A percentile compares a stretch with the other conserved stretches of the same genome.
Conservation (phyloP, 345 rosid species). For the Eutrema heterophyllum region DNA sequence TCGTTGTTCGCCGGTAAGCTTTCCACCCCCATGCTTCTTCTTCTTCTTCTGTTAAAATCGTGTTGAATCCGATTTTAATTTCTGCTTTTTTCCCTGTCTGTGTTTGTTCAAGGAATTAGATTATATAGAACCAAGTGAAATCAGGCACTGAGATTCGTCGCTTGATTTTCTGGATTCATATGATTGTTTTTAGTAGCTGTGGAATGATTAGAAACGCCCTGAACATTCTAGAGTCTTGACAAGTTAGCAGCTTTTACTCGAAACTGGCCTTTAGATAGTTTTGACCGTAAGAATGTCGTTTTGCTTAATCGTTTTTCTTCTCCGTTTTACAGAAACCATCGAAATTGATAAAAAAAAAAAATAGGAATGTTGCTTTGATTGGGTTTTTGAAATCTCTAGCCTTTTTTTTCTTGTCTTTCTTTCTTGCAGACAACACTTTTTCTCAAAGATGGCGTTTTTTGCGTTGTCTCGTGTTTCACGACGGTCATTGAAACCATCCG, state of each 20-base stretch:
- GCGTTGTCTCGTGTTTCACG: constrained; percentile 26
- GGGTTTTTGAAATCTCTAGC: background rate
- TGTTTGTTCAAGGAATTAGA: background rate
- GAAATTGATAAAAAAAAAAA: background rate
- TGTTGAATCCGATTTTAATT: background rate
- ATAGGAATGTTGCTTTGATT: background rate
- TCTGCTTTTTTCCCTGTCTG: background rate
- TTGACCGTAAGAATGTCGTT: too few relatives aligned
- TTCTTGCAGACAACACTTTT: background rate
- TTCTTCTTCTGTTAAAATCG: background rate
- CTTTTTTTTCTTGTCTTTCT: background rate
- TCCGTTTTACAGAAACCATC: background rate
- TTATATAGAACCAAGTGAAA: background rate
- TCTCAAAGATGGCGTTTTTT: constrained; percentile 32
- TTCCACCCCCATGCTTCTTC: background rate
- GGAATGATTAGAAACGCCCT: background rate
- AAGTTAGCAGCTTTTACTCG: background rate
- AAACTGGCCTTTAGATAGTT: background rate
- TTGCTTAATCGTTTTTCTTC: background rate
- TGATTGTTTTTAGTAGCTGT: background rate
- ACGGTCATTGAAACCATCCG: constrained; percentile 26
- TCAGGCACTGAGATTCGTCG: background rate
- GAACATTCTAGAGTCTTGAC: background rate
- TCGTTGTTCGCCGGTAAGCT: background rate
- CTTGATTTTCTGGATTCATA: background rate